Evolutionary conservation across 2,329 filamentous ascomycete genomes (phyloP).

Genomic region (Paecilomyces sp.): DNA sequence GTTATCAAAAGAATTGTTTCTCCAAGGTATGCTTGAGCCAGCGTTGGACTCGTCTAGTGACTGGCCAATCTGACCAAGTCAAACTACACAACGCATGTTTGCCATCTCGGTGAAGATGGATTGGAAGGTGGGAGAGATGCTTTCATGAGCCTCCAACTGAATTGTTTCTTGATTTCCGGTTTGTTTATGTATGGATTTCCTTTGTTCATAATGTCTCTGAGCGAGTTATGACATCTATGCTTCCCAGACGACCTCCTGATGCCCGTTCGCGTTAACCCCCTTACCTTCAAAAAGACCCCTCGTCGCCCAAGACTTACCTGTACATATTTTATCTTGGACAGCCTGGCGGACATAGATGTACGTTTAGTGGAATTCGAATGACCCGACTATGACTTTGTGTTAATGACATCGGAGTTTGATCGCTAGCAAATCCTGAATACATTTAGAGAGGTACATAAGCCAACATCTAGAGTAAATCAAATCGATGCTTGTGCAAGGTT

Average conservation of each 20-base stretch:
- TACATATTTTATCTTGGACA: not conserved
- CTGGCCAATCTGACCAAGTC: not conserved
- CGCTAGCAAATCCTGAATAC: not conserved
- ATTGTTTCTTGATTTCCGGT: conserved; percentile 15
- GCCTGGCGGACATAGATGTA: not conserved
- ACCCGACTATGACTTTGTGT: not conserved
- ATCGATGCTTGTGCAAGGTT: not conserved
- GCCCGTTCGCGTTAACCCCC: not conserved
- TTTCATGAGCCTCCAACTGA: not conserved
- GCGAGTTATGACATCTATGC: not conserved
- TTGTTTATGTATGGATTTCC: conserved; percentile 2
- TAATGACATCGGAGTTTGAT: not conserved
- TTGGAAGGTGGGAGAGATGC: not conserved
- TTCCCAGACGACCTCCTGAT: not conserved
- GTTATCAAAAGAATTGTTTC: not conserved
- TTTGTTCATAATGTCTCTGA: conserved; percentile 2
- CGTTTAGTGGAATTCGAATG: not conserved
- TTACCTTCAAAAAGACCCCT: not conserved
- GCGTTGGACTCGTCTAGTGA: not conserved
- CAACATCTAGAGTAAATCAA: not conserved
- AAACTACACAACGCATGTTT: not conserved
- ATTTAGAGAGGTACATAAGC: not conserved
- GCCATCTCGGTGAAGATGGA: not conserved
- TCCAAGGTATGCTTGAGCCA: not conserved
- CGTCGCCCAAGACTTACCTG: not conserved